Conservation (phyloP, 108 stramenopile species). For the Cyclotella sp. region DNA sequence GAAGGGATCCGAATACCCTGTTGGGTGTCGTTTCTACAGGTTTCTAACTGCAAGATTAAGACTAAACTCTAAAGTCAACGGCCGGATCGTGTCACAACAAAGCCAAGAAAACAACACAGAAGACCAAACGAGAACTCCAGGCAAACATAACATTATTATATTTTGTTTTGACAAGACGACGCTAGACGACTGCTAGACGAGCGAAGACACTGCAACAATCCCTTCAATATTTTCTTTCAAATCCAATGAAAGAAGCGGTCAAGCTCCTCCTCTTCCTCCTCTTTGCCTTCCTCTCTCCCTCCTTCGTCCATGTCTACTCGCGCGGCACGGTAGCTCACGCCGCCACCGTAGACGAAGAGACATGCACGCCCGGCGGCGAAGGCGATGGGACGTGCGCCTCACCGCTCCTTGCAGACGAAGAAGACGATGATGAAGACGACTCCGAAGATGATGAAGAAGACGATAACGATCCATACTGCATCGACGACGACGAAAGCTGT, state of each 20-base stretch:
- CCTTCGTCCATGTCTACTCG: neutral
- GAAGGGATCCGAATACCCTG: too few relatives aligned
- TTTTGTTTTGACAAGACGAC: too few relatives aligned
- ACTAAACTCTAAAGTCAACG: too few relatives aligned
- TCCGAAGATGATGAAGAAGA: conserved; percentile 3
- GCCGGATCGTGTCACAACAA: too few relatives aligned
- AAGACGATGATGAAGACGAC: conserved; percentile 11
- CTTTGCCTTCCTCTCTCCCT: conserved; percentile 1
- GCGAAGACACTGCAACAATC: too few relatives aligned
- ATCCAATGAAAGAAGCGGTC: neutral
- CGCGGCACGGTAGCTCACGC: conserved; percentile 7
- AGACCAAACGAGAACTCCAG: neutral
- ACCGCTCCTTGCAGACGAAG: neutral
- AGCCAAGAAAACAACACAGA: neutral
- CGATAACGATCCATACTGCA: neutral
- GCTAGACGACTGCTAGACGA: too few relatives aligned
- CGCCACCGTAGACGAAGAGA: conserved; percentile 10
- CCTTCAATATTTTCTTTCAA: neutral
- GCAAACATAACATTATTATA: too few relatives aligned
- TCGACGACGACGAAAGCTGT: conserved; percentile 39
- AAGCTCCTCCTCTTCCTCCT: conserved; percentile 7
- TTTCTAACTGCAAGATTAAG: too few relatives aligned
- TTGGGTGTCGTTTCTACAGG: too few relatives aligned
- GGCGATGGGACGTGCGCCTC: neutral
- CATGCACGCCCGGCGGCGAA: conserved; percentile 1